Evolutionary conservation across 2,329 filamentous ascomycete genomes (phyloP).

Genomic region (Microthyrium microscopicum): DNA sequence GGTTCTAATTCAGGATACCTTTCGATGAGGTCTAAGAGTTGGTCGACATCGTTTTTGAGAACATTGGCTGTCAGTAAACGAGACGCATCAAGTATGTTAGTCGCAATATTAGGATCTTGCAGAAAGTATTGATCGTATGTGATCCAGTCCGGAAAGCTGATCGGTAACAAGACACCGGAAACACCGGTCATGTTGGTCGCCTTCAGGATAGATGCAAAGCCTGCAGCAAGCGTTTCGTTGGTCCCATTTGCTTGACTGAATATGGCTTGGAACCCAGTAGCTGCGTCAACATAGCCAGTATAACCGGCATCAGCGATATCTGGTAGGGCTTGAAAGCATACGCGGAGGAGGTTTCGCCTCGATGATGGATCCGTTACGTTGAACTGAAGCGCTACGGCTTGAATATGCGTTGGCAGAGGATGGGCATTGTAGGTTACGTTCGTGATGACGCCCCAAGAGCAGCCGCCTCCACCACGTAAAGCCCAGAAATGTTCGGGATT

Average conservation of each 20-base stretch:
- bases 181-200: conserved; percentile 12
- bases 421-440: conserved; percentile 14
- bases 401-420: conserved; percentile 15
- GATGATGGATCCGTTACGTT: conserved; percentile 13
- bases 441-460: conserved; percentile 9
- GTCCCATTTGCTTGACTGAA: conserved; percentile 17
- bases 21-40: conserved; percentile 14
- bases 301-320: conserved; percentile 16
- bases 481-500: conserved; percentile 3
- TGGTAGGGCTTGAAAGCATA: conserved; percentile 12
- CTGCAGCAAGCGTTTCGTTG: conserved; percentile 12
- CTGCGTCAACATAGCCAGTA: conserved; percentile 15
- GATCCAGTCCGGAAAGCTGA: conserved; percentile 16
- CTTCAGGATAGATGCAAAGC: conserved; percentile 11
- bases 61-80: conserved; percentile 15
- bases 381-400: conserved; percentile 14
- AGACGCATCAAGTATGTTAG: conserved; percentile 17
- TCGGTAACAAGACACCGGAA: conserved; percentile 8
- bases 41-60: conserved; percentile 12
- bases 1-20: conserved; percentile 12
- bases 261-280: conserved; percentile 14
- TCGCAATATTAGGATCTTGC: conserved; percentile 17
- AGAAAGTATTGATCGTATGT: conserved; percentile 15
- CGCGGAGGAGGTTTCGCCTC: conserved; percentile 12
- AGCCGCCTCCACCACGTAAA: conserved; percentile 1